Conservation (phyloP, 768 basidiomycete species). For the Tephrocybe sp. region DNA sequence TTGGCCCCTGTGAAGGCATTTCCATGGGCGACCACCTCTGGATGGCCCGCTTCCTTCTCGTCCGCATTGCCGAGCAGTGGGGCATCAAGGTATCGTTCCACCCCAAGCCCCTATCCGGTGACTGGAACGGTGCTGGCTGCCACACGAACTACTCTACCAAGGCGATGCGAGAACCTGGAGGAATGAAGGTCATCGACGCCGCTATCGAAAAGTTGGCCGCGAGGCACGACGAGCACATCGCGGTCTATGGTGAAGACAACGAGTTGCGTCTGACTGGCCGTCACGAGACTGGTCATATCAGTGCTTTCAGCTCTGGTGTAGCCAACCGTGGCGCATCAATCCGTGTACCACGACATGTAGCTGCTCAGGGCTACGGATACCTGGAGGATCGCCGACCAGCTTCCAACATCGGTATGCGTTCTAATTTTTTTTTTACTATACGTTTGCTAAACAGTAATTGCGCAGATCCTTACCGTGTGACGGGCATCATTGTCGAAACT, state of each 20-base stretch:
- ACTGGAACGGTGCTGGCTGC: conserved; percentile 99
- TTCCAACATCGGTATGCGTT: conserved; percentile 84
- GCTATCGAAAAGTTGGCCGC: conserved; percentile 92
- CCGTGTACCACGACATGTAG: conserved; percentile 93
- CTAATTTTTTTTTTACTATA: conserved; percentile 6
- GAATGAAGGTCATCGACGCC: conserved; percentile 87
- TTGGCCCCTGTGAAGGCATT: conserved; percentile 97
- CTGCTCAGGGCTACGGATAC: conserved; percentile 90
- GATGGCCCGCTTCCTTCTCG: conserved; percentile 96
- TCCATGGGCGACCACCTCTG: conserved; percentile 99
- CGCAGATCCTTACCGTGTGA: conserved; percentile 93
- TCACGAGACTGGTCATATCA: conserved; percentile 97
- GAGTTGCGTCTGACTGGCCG: conserved; percentile 93
- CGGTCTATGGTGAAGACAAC: conserved; percentile 97
- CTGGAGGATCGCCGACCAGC: conserved; percentile 96
- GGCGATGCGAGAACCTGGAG: conserved; percentile 90
- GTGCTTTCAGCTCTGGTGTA: conserved; percentile 88
- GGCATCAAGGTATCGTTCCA: conserved; percentile 98
- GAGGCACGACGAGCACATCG: conserved; percentile 93
- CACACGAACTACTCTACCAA: conserved; percentile 98
- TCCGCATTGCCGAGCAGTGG: conserved; percentile 98
- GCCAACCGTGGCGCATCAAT: conserved; percentile 98
- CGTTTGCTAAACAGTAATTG: conserved; percentile 5
- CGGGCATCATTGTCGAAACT: conserved; percentile 85
- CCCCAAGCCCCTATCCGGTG: conserved; percentile 94